Evolutionary conservation across 768 basidiomycete species (phyloP), one percentile per base, ranked within the genome.

Genomic region (Auriscalpium vulgare): DNA sequence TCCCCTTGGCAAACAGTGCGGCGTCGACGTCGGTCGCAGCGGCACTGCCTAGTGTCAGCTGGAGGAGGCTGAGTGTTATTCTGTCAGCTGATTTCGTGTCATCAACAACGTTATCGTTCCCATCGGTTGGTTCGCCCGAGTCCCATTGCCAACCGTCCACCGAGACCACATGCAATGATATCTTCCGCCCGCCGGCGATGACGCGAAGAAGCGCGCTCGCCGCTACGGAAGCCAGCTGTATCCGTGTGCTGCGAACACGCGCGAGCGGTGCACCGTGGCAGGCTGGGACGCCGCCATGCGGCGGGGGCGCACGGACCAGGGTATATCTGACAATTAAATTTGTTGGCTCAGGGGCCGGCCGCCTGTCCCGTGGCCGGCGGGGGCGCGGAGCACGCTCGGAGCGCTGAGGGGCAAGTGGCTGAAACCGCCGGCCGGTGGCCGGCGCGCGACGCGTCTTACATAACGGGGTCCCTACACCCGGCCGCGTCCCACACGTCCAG

Each of bases 361-460:
- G 21, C 38, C 4, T 40, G 37, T 37, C 29, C 14, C 10, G 37
- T 43, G 21, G 14, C 36, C 14, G 17, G 38, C 50, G 60, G 54
- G 51, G 35, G 23, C 19, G 23, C 51, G 58, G 38, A 9, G 40
- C 58, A 36, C 54, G 10, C 19, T 37, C 51, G 58, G 38, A 9
- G 40, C 58, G 44, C 54, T 23, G 37, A 56, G 49, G 21, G 46
- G 49, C 14, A 23, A 36, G 58, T 49, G 35, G 48, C 34, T 47
- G 19, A 58, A 23, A 55, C 58, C 50, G 53, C 51, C 54, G 57
- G 56, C 57, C 59, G 59, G 59, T 9, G 37, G 50, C 50, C 55
- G 58, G 60, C 49, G 59, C 59, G 60, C 58, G 60, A 61, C 60
- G 60, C 60, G 60, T 60, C 60, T 60, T 61, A 61, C 59, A 56